phyloP scores from a whole-genome alignment of 306 rosid genomes.

The Vigna reflexopilosa region DNA sequence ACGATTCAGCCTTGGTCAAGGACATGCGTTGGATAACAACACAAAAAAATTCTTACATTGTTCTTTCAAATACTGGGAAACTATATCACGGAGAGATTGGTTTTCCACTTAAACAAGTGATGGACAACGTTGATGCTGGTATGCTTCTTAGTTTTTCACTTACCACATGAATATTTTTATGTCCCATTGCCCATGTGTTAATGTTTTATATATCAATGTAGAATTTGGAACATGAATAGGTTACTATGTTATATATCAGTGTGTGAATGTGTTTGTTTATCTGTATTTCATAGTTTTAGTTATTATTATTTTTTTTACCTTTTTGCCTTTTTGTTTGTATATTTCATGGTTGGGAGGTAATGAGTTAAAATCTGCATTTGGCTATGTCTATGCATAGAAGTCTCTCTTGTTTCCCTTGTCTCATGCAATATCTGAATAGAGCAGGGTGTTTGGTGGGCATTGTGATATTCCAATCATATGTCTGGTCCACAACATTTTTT shows the following conservation, averaged over 20 bases:
- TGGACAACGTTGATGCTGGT: constrained; percentile 87
- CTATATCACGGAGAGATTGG: constrained; percentile 62
- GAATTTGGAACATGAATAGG: constrained; percentile 7
- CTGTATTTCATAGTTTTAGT: background rate
- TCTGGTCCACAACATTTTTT: constrained; percentile 6
- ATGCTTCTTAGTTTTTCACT: constrained; percentile 36
- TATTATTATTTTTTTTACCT: background rate
- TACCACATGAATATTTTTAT: constrained; percentile 8
- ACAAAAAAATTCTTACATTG: constrained; percentile 57
- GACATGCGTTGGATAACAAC: constrained; percentile 77
- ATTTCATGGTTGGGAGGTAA: constrained; percentile 31
- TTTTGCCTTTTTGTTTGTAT: background rate
- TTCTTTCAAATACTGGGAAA: constrained; percentile 71
- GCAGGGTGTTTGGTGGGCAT: constrained; percentile 12
- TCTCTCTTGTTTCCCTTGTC: background rate
- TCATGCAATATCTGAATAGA: background rate
- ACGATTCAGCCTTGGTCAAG: constrained; percentile 60
- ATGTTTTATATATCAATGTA: background rate
- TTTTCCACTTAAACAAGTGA: constrained; percentile 55
- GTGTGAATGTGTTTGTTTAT: background rate
- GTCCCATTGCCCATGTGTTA: constrained; percentile 1
- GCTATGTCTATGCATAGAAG: constrained; percentile 3
- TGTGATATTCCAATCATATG: constrained; percentile 18
- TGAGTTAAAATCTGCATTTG: constrained; percentile 8
- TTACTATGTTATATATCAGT: background rate